phyloP scores from a whole-genome alignment of 73 alveolate species.

The Effrenium voratum region DNA sequence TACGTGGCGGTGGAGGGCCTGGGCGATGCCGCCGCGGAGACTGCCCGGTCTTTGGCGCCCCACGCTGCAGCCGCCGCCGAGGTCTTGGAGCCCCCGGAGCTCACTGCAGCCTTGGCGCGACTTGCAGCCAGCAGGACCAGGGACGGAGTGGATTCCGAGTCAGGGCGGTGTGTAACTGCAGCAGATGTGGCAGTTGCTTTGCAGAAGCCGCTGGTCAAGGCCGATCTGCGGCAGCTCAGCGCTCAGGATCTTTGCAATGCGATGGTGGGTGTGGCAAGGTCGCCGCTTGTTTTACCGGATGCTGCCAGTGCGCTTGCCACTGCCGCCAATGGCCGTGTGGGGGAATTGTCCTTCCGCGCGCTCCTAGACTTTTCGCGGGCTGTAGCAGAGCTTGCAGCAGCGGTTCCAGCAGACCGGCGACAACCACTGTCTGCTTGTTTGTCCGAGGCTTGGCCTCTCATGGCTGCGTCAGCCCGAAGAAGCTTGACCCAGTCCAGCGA shows the following conservation, averaged over 20 bases:
- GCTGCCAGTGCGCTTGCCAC: constrained; percentile 10
- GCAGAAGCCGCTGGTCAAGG: background rate
- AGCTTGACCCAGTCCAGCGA: background rate
- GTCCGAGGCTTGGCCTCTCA: background rate
- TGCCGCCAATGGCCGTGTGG: background rate
- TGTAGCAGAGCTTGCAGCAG: background rate
- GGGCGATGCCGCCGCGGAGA: background rate
- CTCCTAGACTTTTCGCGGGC: constrained; percentile 36
- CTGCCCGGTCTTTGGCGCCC: background rate
- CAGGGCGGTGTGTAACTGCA: background rate
- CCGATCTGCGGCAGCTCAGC: background rate
- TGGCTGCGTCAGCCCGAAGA: background rate
- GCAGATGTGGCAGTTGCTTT: constrained; percentile 21
- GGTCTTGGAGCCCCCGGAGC: constrained; percentile 14
- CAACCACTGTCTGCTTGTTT: background rate
- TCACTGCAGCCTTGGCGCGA: constrained; percentile 37
- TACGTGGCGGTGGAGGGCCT: constrained; percentile 36
- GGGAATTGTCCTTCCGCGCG: constrained; percentile 1
- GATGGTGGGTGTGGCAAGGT: constrained; percentile 54
- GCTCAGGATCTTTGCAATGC: constrained; percentile 84
- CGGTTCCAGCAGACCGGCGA: background rate
- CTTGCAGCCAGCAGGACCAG: constrained; percentile 17
- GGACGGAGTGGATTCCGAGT: background rate
- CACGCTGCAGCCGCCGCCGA: background rate
- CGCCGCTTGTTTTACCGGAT: constrained; percentile 25